A percentile compares a stretch with the other conserved stretches of the same genome.
phyloP scores from a whole-genome alignment of 371 early-diverging fungal species.

The Actinomortierella ambigua region DNA sequence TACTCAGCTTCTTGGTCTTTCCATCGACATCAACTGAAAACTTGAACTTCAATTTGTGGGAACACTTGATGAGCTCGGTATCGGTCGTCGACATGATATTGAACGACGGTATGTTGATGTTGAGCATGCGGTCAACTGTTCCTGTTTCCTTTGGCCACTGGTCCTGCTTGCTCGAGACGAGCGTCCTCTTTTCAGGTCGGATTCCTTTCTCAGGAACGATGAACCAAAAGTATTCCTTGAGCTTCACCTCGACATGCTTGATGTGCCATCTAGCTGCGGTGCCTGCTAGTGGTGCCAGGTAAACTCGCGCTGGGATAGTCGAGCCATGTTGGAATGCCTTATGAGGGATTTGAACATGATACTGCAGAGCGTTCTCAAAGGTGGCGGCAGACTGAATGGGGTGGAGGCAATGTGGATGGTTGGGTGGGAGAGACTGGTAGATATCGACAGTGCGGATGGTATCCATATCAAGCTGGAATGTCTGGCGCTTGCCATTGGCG shows the following conservation, averaged over 20 bases:
- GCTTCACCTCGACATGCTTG: constrained; percentile 24
- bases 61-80: constrained; percentile 40
- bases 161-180: constrained; percentile 24
- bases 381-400: constrained; percentile 26
- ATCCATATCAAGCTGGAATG: constrained; percentile 16
- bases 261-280: constrained; percentile 25
- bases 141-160: constrained; percentile 26
- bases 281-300: constrained; percentile 17
- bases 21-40: constrained; percentile 35
- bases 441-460: constrained; percentile 24
- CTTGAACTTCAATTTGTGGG: constrained; percentile 34
- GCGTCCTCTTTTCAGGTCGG: constrained; percentile 28
- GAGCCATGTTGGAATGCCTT: constrained; percentile 40
- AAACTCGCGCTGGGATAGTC: constrained; percentile 21
- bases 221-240: constrained; percentile 47
- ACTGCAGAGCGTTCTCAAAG: constrained; percentile 30
- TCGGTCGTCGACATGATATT: constrained; percentile 34
- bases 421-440: constrained; percentile 39
- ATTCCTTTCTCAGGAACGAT: constrained; percentile 27
- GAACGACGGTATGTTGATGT: constrained; percentile 17
- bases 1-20: constrained; percentile 19
- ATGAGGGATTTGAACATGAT: constrained; percentile 31
- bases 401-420: constrained; percentile 32
- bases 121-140: constrained; percentile 23
- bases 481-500: constrained; percentile 34